Percentiles rank a stretch among this genome's conserved stretches.
Evolutionary conservation across 2,329 filamentous ascomycete species (phyloP).

Genomic region (Tolypocladium ovalisporum): DNA sequence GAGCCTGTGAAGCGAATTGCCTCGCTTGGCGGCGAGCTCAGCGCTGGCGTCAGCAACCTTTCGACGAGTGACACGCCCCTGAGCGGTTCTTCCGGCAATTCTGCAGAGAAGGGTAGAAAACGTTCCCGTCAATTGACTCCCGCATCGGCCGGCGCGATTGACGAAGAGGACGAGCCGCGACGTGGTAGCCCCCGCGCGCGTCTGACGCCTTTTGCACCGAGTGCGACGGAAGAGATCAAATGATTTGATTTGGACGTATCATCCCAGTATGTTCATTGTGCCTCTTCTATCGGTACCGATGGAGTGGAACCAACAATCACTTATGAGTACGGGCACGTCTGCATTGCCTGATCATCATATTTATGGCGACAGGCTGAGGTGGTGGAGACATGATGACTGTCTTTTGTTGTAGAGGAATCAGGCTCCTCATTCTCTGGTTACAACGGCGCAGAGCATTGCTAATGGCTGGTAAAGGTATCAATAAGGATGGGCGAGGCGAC

Average conservation of each 20-base stretch:
- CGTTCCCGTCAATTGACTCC: conserved; percentile 36
- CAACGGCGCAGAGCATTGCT: background rate
- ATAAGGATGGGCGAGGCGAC: background rate
- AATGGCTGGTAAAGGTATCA: background rate
- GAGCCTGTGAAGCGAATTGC: conserved; percentile 3
- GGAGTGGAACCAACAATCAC: background rate
- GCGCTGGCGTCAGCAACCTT: conserved; percentile 1
- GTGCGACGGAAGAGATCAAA: background rate
- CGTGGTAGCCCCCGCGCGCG: conserved; percentile 15
- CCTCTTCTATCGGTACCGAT: background rate
- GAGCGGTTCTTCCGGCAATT: conserved; percentile 5
- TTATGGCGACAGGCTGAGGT: too few relatives aligned
- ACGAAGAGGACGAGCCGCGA: conserved; percentile 35
- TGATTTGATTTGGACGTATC: background rate
- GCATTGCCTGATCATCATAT: too few relatives aligned
- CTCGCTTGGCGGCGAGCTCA: conserved; percentile 2
- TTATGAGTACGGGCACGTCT: background rate
- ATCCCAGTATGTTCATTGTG: background rate
- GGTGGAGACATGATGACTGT: too few relatives aligned
- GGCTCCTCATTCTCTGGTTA: background rate
- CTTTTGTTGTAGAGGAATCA: background rate
- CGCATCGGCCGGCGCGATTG: conserved; percentile 31
- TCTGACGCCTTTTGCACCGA: conserved; percentile 8
- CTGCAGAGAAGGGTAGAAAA: conserved; percentile 28
- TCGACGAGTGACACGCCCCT: conserved; percentile 4